Base-by-base conservation (phyloP, 2,329 filamentous ascomycete genomes). In the Akanthomyces dipterigenus region DNA sequence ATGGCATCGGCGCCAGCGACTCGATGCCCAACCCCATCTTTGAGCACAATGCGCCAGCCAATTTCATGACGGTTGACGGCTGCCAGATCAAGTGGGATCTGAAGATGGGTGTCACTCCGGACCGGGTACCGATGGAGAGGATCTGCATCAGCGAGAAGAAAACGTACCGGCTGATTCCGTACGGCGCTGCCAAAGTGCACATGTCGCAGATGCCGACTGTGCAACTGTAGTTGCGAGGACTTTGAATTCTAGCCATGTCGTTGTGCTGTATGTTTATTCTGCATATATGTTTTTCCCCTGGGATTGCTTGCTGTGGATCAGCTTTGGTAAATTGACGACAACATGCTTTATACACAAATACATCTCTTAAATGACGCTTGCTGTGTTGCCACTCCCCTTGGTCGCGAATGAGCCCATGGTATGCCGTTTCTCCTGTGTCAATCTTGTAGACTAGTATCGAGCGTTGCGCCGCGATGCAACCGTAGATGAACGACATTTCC, bases 101-200 rank as follows among this genome's bases (percentile, higher is more conserved):
- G 36, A 64, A 68, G 31, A 67, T 67, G 12, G 66, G 70, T 22
- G 67, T 73, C 28, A 69, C 70, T 12, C 75, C 73, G 42, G 70
- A 73, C 40, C 58, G 62, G 42, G 62, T 65, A 14, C 67, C 68
- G 2, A 28, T 18, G 7, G 50, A 63, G 9, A 55, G 64, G 28
- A 65, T 16, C 2, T 70, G 68, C 28, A 61, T 62, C 3, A 72
- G 73, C 0, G 64, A 70, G 45, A 69, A 66, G n/a, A 68, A 70
- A 54, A 66, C 73, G 14, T 70, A 71, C 26, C 64, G 28, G n/a
- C 62, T 80, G 20, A 71, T 75, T 14, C 79, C 78, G n/a, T 80
- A 77, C 67, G 78, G 77, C 2, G 74, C 74, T 43, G 74, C 78
- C 16, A 79, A 77, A 66, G 65, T 80, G 61, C 78, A 78, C 63